phyloP scores from a whole-genome alignment of 345 rosid genomes.

The Hypericum androsaemum region DNA sequence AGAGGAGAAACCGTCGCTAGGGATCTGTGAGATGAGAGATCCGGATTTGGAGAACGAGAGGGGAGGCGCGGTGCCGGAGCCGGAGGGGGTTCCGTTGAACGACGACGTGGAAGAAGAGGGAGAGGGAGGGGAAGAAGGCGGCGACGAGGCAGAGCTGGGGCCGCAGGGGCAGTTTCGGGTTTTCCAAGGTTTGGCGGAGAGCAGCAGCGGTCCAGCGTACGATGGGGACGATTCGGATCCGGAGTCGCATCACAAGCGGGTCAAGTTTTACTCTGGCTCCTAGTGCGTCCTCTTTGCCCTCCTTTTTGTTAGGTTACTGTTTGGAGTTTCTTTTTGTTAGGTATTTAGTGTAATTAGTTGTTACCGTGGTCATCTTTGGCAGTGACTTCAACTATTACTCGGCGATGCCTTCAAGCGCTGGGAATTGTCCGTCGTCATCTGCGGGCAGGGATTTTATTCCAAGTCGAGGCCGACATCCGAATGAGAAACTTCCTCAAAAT shows the following conservation, averaged over 20 bases:
- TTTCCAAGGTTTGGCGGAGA: constrained; percentile 20
- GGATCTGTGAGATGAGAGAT: constrained; percentile 23
- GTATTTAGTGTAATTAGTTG: neutral
- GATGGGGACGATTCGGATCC: neutral
- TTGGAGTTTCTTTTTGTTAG: constrained; percentile 3
- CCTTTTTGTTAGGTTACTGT: constrained; percentile 1
- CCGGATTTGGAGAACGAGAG: constrained; percentile 24
- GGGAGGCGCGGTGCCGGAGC: constrained; percentile 15
- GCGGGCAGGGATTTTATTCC: constrained; percentile 24
- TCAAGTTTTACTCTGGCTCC: constrained; percentile 47
- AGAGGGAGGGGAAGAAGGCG: constrained; percentile 2
- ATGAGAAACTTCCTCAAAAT: constrained; percentile 45
- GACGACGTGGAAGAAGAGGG: too few species aligned
- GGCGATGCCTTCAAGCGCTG: constrained; percentile 25
- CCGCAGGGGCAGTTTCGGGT: constrained; percentile 11
- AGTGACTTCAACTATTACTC: constrained; percentile 27
- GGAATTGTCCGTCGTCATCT: constrained; percentile 23
- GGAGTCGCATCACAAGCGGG: constrained; percentile 51
- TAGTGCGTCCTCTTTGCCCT: constrained; percentile 30
- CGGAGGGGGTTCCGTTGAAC: neutral
- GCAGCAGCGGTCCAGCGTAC: constrained; percentile 9
- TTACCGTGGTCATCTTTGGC: constrained; percentile 10
- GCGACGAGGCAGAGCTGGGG: constrained; percentile 31
- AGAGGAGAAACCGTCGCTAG: neutral
- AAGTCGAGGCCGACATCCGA: constrained; percentile 22